These are phyloP conservation scores for Raphanus raphanistrum DNA, from an alignment of 345 rosid genomes.

Conservation along the genomic window DNA sequence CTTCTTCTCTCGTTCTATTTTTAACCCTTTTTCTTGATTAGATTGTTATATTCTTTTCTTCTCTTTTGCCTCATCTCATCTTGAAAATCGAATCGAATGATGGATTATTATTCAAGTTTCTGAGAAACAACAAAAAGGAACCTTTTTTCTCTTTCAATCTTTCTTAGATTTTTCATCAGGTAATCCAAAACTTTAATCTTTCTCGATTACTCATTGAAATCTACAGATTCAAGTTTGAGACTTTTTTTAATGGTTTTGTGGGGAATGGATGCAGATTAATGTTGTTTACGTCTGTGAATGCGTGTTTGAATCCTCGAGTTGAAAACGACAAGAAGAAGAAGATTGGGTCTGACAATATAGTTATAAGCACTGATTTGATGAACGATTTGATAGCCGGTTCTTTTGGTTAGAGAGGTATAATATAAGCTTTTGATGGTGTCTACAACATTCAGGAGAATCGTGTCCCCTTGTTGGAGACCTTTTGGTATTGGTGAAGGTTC, in stretches of 20 bases:
- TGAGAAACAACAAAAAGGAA: neutral
- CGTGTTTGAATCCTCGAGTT: conserved; percentile 55
- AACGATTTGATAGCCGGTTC: conserved; percentile 66
- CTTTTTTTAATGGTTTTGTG: neutral
- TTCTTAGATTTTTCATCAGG: conserved; percentile 37
- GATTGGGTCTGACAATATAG: conserved; percentile 40
- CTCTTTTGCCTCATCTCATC: conserved; percentile 13
- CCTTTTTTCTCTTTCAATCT: conserved; percentile 16
- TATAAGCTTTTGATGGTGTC: conserved; percentile 61
- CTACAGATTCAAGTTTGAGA: conserved; percentile 1
- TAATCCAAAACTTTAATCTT: neutral
- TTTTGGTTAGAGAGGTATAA: conserved; percentile 51
- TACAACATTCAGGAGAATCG: conserved; percentile 61
- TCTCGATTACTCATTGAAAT: neutral
- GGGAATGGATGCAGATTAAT: conserved; percentile 57
- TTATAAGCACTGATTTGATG: conserved; percentile 44
- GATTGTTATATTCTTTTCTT: neutral
- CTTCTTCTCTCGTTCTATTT: conserved; percentile 37
- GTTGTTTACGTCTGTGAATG: conserved; percentile 63
- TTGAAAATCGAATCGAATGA: conserved; percentile 9
- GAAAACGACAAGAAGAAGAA: conserved; percentile 49
- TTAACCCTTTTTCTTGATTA: conserved; percentile 4
- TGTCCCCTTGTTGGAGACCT: conserved; percentile 93
- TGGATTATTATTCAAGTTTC: conserved; percentile 35
- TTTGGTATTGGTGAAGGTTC: conserved; percentile 69